Evolutionary conservation across 1,284 basidiomycete species (phyloP).

Genomic region (Ceratobasidium sp.): DNA sequence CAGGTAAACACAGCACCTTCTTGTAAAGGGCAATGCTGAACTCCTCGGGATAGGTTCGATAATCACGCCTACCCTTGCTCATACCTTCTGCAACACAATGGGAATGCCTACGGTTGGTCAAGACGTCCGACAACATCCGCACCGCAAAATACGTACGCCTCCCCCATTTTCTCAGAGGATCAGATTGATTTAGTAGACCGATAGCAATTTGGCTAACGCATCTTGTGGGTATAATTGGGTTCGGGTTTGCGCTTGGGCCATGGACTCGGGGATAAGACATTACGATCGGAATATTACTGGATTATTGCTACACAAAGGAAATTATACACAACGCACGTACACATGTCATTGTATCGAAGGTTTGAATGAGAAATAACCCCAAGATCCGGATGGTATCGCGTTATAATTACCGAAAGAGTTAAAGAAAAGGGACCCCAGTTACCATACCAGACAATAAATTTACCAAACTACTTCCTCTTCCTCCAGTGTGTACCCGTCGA

Average conservation of each 20-base stretch:
- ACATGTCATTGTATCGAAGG: not conserved
- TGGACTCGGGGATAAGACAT: conserved; percentile 40
- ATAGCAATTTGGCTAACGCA: conserved; percentile 58
- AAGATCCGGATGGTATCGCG: not conserved
- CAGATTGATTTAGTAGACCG: not conserved
- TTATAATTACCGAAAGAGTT: not conserved
- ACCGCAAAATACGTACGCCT: conserved; percentile 51
- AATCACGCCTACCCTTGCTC: conserved; percentile 67
- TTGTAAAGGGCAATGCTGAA: not conserved
- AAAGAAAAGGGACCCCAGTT: not conserved
- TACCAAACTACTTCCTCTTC: conserved; percentile 32
- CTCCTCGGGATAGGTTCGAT: conserved; percentile 46
- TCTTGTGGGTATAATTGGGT: conserved; percentile 57
- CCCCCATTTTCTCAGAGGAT: conserved; percentile 44
- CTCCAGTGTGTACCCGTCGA: conserved; percentile 28
- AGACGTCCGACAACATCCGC: conserved; percentile 52
- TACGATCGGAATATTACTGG: not conserved
- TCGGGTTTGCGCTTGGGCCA: conserved; percentile 49
- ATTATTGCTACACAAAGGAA: not conserved
- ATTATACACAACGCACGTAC: conserved; percentile 20
- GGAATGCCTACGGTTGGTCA: conserved; percentile 70
- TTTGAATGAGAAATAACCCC: not conserved
- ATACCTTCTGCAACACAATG: conserved; percentile 94
- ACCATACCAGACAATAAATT: not conserved
- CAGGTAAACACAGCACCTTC: conserved; percentile 59